Base-by-base conservation (phyloP, 148 eudicot species). In the Selenicereus undatus region DNA sequence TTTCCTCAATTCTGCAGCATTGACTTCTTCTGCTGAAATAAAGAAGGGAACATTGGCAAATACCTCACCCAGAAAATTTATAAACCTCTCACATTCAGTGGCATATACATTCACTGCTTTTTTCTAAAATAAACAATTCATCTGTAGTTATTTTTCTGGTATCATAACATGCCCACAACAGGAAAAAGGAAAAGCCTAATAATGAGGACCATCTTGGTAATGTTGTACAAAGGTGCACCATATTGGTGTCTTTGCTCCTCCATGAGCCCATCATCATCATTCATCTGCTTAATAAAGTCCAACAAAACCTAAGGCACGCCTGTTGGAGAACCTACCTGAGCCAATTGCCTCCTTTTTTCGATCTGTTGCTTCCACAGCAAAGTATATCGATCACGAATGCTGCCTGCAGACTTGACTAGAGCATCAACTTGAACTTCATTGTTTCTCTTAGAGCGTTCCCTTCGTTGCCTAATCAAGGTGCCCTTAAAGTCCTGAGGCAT, bases 251-350 rank as follows among this genome's bases (percentile, higher is more conserved):
- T 88, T 83, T 96, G 99, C 84, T 96, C 99, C 85, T 96, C 99
- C 99, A 96, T 96, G 81, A 98, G 99, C 89, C 99, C 99, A 26
- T 96, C 91, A 80, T 96, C 99, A 86, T 96, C 99, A 84, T 96
- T 96, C 80, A 96, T 88, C 85, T 92, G 88, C 79, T 89, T 92
- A 87, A 96, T 85, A 81, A 96, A 96, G 86, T 96, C 98, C 87
- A 96, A 88, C 72, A 96, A 88, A 85, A 96, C 99, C 99, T 96
- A 88, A 88, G 88, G 93, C 73, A 96, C 97, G 73, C 98, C 99
- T 52, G 99, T 92, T 74, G 99, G 97, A 78, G 99, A 92, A 86
- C 99, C 99, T 87, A 96, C 95, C 84, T 91, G 93, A 82, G 98
- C 97, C 86, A 96, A 87, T 78, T 90, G 93, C 82, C 91, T 87